These are phyloP conservation scores for Ustilago loliicola DNA, from an alignment of 1,284 basidiomycete genomes.

Conservation along the genomic window DNA sequence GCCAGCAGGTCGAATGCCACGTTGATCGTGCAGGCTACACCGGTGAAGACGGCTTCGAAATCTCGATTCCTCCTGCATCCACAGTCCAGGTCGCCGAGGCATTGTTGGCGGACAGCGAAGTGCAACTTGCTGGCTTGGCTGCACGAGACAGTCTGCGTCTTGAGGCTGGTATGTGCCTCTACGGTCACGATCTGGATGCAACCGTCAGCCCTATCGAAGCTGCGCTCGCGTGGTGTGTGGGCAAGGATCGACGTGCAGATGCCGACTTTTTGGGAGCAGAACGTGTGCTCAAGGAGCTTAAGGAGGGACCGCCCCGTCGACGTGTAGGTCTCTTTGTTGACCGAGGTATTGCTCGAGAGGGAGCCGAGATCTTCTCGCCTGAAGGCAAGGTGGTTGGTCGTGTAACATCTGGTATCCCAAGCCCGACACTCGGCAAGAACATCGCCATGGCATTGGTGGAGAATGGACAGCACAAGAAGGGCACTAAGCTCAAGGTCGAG, in stretches of 20 bases:
- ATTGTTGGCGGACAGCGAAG: conserved; percentile 76
- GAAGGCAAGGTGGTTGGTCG: conserved; percentile 74
- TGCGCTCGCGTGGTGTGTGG: conserved; percentile 91
- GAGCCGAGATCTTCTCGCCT: conserved; percentile 80
- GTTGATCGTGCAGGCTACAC: conserved; percentile 98
- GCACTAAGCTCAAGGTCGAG: conserved; percentile 83
- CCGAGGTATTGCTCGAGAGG: conserved; percentile 90
- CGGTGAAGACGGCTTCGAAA: conserved; percentile 98
- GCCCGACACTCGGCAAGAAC: conserved; percentile 88
- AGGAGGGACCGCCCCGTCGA: conserved; percentile 79
- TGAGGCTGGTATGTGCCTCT: conserved; percentile 98
- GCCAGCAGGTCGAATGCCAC: conserved; percentile 75
- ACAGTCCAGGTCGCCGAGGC: conserved; percentile 81
- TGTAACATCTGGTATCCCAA: conserved; percentile 95
- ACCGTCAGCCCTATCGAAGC: conserved; percentile 85
- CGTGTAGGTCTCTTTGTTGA: conserved; percentile 85
- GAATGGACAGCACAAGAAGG: conserved; percentile 87
- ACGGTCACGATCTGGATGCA: conserved; percentile 93
- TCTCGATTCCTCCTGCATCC: conserved; percentile 86
- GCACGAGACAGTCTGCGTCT: conserved; percentile 92
- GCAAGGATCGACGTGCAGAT: conserved; percentile 82
- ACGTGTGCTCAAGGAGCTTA: conserved; percentile 82
- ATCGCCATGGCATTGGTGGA: conserved; percentile 94
- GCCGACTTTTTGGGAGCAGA: conserved; percentile 85
- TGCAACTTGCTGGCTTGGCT: conserved; percentile 89